A percentile compares a stretch with the other conserved stretches of the same genome.
Conservation (phyloP, 768 basidiomycete genomes). For the Inosperma sp. region DNA sequence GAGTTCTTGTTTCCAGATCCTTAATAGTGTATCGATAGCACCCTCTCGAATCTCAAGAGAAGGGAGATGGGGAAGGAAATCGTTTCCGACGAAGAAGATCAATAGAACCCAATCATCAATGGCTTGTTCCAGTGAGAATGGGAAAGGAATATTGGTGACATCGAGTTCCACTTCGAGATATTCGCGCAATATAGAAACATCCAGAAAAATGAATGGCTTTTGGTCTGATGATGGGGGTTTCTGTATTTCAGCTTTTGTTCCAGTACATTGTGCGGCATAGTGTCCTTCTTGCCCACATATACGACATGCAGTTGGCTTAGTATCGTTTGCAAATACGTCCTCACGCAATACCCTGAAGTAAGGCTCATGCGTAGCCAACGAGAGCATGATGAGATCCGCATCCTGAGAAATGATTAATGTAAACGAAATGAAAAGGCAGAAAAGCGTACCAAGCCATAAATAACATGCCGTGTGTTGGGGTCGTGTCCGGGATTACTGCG, state of each 20-base stretch:
- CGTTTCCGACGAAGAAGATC: constrained; percentile 99
- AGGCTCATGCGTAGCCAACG: constrained; percentile 98
- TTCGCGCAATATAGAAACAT: constrained; percentile 92
- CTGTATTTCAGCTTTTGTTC: constrained; percentile 61
- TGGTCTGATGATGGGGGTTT: constrained; percentile 70
- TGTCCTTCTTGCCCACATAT: constrained; percentile 95
- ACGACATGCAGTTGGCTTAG: constrained; percentile 75
- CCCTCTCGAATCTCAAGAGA: constrained; percentile 99
- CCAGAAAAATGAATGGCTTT: constrained; percentile 99
- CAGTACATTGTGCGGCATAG: constrained; percentile 92
- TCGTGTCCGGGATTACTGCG: constrained; percentile 84
- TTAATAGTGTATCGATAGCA: constrained; percentile 93
- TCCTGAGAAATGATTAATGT: constrained; percentile 51
- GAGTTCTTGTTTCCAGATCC: constrained; percentile 92
- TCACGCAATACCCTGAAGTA: constrained; percentile 95
- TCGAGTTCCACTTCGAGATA: constrained; percentile 96
- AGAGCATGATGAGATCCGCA: constrained; percentile 98
- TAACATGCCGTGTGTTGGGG: constrained; percentile 93
- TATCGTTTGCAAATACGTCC: constrained; percentile 88
- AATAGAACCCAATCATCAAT: constrained; percentile 99
- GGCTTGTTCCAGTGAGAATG: constrained; percentile 91
- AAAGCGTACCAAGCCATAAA: constrained; percentile 83
- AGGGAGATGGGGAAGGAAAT: constrained; percentile 97
- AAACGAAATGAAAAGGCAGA: constrained; percentile 1
- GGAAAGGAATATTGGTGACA: constrained; percentile 69